These are phyloP conservation scores for Lasiodiplodia theobromae DNA, from an alignment of 2,329 filamentous ascomycete species.

Conservation along the genomic window DNA sequence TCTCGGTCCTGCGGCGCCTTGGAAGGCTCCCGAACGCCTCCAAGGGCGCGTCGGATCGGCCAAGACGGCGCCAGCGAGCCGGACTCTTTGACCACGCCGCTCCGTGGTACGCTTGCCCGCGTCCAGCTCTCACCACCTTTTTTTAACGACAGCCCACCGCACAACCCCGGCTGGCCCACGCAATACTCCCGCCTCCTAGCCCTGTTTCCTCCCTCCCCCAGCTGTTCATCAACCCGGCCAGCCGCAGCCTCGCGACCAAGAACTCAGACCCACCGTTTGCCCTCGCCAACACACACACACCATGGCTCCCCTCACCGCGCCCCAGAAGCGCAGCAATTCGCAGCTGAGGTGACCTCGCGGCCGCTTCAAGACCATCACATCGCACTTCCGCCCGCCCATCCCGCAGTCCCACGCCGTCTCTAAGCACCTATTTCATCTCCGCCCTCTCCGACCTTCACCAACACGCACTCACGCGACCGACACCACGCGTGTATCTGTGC, in stretches of 20 bases:
- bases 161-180: constrained; percentile 19
- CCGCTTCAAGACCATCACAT: constrained; percentile 8
- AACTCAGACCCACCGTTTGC: constrained; percentile 11
- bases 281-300: constrained; percentile 18
- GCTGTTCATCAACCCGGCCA: constrained; percentile 2
- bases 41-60: constrained; percentile 3
- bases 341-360: constrained; percentile 18
- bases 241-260: constrained; percentile 3
- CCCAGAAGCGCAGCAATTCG: constrained; percentile 16
- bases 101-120: constrained; percentile 22
- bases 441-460: constrained; percentile 3
- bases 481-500: neutral
- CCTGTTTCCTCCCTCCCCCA: constrained; percentile 13
- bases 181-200: constrained; percentile 4
- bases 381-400: neutral
- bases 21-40: constrained; percentile 17
- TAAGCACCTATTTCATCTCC: neutral
- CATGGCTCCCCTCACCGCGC: constrained; percentile 23
- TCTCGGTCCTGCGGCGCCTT: neutral
- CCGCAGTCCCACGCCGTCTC: neutral
- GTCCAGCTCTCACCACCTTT: constrained; percentile 28
- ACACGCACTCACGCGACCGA: constrained; percentile 5
- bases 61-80: constrained; percentile 7
- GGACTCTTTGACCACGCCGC: constrained; percentile 24
- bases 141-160: constrained; percentile 23